Evolutionary conservation across 352 stramenopile genomes (phyloP), one percentile per base, ranked within the genome.

Genomic region (Phytophthora crassamura): DNA sequence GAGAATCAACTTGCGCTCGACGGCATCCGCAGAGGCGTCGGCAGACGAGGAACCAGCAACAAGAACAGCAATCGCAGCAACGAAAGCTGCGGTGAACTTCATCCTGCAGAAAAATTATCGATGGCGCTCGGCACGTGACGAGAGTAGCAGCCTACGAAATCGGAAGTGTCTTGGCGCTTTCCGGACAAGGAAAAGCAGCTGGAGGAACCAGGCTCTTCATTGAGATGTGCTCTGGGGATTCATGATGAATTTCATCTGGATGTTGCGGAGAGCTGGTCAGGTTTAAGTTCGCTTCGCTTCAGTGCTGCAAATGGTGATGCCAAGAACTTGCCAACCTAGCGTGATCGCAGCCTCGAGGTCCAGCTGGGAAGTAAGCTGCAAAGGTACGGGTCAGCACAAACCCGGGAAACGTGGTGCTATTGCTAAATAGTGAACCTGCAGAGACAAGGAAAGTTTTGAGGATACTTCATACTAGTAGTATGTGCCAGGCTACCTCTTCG

Each of bases 1-100:
- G 15, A 90, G 62, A 39, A 90, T 86, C 28, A 89, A 66, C n/a
- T 40, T 60, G 25, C 67, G 67, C 36, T 72, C 39, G 7, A 60
- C 56, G 28, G 51, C 49, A 18, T 72, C 42, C 20, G 35, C 32
- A 11, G 42, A 57, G 25, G 38, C 56, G 9, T 55, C 7, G 5
- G 51, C 25, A 14, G 35, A 32, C 10, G 28, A 33, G 28, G 42
- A 32, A 7, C 41, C 22, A 16, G 49, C 39, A 10, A 36, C 40
- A 4, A 74, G 14, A 35, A 62, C 39, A 8, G 60, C 59, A 7
- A 78, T 35, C 14, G 34, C 53, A 42, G 61, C 57, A 59, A 53
- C 40, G 41, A 69, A 42, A 47, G 38, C 66, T 36, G 46, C 59
- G 30, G 43, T 18, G 43, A 72, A 51, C 45, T 74, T 74, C 69